A percentile compares a stretch with the other conserved stretches of the same genome.
These are phyloP conservation scores for Heliamphora exappendiculata DNA, from an alignment of 148 eudicot species.

Conservation along the genomic window DNA sequence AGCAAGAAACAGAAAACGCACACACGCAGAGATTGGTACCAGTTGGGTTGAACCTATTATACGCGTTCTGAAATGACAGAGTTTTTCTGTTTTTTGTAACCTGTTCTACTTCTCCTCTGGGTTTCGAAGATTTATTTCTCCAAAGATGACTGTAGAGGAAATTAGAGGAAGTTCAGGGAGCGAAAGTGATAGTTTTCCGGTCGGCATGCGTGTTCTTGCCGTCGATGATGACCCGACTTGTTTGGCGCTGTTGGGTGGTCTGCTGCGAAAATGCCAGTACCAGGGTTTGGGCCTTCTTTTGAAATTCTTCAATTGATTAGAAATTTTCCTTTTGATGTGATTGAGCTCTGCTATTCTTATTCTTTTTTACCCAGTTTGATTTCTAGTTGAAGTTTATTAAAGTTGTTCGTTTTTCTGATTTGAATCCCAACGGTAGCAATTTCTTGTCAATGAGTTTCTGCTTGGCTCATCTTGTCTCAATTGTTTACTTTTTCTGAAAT, in stretches of 20 bases:
- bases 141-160: conserved; percentile 37
- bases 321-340: no score
- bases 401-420: background rate
- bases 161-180: conserved; percentile 14
- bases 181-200: conserved; percentile 47
- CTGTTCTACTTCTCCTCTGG: conserved; percentile 5
- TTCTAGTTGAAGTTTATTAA: background rate
- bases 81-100: conserved; percentile 10
- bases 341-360: no score
- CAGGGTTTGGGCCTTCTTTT: conserved; percentile 38
- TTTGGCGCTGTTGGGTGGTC: conserved; percentile 49
- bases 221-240: conserved; percentile 81
- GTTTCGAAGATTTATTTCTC: conserved; percentile 3
- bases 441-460: background rate
- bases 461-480: background rate
- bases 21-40: conserved; percentile 11
- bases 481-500: background rate
- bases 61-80: no score
- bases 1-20: no score
- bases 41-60: no score
- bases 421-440: background rate
- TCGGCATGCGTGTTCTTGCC: conserved; percentile 76
- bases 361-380: conserved; percentile 8
- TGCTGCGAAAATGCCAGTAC: conserved; percentile 70
- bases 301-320: background rate